These are phyloP conservation scores for apple (Malus domestica) DNA, from an alignment of 306 rosid species.

Conservation along the genomic window ASM211411v1 NC_041803.1:6958501-6959000, in stretches of 20 bases:
- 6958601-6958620: not conserved
- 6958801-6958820: not conserved
- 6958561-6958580: not conserved
- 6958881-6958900: too few species aligned
- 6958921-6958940: too few species aligned
- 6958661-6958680: too few species aligned
- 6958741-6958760: not conserved
- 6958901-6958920: too few species aligned
- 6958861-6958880: too few species aligned
- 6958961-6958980: rapidly evolving
- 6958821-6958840: not conserved
- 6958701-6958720: not conserved
- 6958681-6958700: not conserved
- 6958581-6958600: not conserved
- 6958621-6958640: too few species aligned
- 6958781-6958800: not conserved
- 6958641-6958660: not conserved
- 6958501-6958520: too few species aligned
- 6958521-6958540: not conserved
- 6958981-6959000: too few species aligned
- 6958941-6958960: too few species aligned
- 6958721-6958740: not conserved
- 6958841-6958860: too few species aligned
- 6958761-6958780: too few species aligned
- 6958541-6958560: not conserved